Evolutionary conservation across 345 rosid genomes (phyloP), one percentile per base, ranked within the genome.

Genomic region (Eutrema japonicum): DNA sequence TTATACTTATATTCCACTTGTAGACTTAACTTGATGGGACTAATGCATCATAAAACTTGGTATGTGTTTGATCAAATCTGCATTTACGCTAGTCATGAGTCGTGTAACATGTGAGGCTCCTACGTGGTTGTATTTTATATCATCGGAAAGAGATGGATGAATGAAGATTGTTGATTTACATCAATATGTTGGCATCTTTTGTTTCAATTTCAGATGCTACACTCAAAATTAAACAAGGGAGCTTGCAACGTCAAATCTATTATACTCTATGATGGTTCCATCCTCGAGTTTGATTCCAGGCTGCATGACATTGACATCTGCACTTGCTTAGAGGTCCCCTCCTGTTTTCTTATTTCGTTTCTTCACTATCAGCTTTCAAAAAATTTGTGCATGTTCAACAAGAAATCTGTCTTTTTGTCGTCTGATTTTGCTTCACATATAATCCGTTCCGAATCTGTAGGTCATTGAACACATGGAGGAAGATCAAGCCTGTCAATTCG

Each of bases 381-480:
- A 22, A 22, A 22, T 1, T 60, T 59, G 18, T 58, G 16, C 30
- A 35, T 59, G 46, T 46, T 46, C 26, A 29, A 58, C 22, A 22
- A 22, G 22, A 22, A 22, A 22, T 22, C 22, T 22, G 22, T 22
- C 22, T 22, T 22, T 22, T 22, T 22, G 22, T 1, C 22, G 22
- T 22, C 22, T 22, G 22, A 22, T 22, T 22, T 22, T 22, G 1
- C 22, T 22, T 22, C 1, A 27, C 50, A 29, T 29, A 4, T 1
- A 29, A 29, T 29, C 32, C 32, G 4, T 29, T 29, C 32, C 4
- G 2, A 66, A 38, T 29, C 54, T 76, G 5, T 65, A 90, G 98
- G 97, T 93, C 10, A 93, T 90, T 68, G 98, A 93, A 81, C 97
- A 93, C 73, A 90, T 93, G 91, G 97, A 93, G 81, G 98, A 93